These are phyloP conservation scores for Stentor coeruleus DNA, from an alignment of 73 alveolate species.

Conservation along the genomic window DNA sequence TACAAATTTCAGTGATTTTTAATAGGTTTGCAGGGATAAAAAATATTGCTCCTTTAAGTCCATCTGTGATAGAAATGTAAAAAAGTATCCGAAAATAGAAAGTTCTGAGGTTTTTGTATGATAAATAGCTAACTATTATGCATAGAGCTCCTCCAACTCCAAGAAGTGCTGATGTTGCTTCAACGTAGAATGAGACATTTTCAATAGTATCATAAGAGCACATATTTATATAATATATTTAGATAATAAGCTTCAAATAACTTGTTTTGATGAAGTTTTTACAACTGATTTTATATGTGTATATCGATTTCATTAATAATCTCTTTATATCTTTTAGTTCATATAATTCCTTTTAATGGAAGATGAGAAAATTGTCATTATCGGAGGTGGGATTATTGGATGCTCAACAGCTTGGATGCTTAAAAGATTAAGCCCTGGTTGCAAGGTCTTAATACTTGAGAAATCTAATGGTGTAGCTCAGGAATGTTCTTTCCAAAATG, in stretches of 20 bases:
- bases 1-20: neutral
- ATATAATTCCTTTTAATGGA: slow-evolving; percentile 7
- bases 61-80: neutral
- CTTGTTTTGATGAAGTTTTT: too few relatives aligned
- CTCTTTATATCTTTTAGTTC: too few relatives aligned
- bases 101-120: neutral
- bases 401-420: slow-evolving; percentile 16
- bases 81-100: too few relatives aligned
- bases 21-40: neutral
- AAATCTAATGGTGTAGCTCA: neutral
- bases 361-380: slow-evolving; percentile 1
- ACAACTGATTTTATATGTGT: too few relatives aligned
- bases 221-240: too few relatives aligned
- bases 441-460: neutral
- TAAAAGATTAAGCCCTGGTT: neutral
- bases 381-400: slow-evolving; percentile 21
- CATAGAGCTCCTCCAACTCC: neutral
- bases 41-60: neutral
- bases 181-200: too few relatives aligned
- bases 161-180: neutral
- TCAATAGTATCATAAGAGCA: too few relatives aligned
- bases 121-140: too few relatives aligned
- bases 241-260: too few relatives aligned
- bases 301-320: too few relatives aligned
- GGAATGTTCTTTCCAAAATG: neutral